phyloP scores from a whole-genome alignment of 2,329 filamentous ascomycete species.

The Pyricularia pennisetigena region DNA sequence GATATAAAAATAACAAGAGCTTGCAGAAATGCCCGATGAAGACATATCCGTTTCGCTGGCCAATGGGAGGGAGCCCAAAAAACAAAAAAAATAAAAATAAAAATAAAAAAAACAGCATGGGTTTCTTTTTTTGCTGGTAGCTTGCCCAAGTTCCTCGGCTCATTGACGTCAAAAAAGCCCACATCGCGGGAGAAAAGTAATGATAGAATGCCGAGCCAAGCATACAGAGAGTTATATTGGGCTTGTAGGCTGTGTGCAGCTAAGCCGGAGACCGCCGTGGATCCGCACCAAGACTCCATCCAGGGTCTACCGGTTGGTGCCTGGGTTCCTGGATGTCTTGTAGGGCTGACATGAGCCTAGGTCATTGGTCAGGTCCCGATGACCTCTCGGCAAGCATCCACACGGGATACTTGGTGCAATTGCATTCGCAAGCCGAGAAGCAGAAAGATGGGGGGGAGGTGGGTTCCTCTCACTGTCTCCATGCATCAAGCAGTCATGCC shows the following conservation, averaged over 20 bases:
- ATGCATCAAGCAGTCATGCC: background rate
- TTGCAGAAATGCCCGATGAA: background rate
- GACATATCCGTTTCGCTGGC: background rate
- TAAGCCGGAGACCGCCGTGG: background rate
- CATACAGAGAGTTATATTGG: background rate
- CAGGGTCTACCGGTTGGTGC: background rate
- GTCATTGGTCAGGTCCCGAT: background rate
- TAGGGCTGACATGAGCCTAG: background rate
- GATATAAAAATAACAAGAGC: background rate
- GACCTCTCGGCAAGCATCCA: background rate
- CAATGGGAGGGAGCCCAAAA: background rate
- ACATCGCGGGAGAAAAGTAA: background rate
- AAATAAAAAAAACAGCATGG: background rate
- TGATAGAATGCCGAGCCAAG: background rate
- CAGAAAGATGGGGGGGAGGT: background rate
- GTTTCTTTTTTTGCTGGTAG: background rate
- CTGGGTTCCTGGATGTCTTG: background rate
- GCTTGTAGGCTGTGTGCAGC: background rate
- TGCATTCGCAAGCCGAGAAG: background rate
- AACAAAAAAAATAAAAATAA: no score
- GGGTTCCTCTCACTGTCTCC: background rate
- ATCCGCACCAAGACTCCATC: background rate
- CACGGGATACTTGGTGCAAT: background rate
- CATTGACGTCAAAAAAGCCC: background rate
- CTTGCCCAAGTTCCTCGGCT: background rate